Base-by-base conservation (phyloP, 495 filamentous ascomycete genomes). In the Neohortaea acidophila region DNA sequence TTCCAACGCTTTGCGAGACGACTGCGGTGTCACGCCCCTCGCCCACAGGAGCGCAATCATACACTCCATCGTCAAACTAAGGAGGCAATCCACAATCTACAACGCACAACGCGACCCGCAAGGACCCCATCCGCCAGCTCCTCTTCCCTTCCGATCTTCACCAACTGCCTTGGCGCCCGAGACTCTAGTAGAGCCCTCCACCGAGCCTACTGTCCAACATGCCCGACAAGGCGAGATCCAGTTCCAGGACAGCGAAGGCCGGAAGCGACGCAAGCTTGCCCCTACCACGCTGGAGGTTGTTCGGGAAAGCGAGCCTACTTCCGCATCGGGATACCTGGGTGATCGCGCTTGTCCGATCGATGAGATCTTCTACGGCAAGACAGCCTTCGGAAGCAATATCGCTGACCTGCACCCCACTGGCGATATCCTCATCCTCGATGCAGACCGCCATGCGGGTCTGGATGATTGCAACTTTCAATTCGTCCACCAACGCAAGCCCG, bases 11-110 rank as follows among this genome's bases (percentile, higher is more conserved):
- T 44, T 77, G 23, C 64, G 58, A 11, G 55, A 68, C 33, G 69
- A 74, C 4, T 51, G 75, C 17, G 64, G 64, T 0, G 44, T 78
- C 17, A 66, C 45, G 32, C 49, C 57, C 12, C 45, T 72, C 11
- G 67, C 66, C 2, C 60, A 65, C 33, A 57, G 65, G 17, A 55
- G 52, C 28, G 61, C 54, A 13, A 45, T 78, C 9, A 50, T 61
- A 11, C 53, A 52, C 32, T 65, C 66, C 15, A 64, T 75, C 41
- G 38, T 52, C 5, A 60, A 62, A 38, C 59, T 76, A 2, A 61
- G 58, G 23, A 29, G 32, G 1, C 41, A 38, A 9, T 75, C 70
- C 2, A 15, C 43, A 1, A 64, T 66, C 37, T 72, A 60, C 36
- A 22, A 33, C 14, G 26, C 29, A 2, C 31, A 27, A 21, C 6